A percentile compares a stretch with the other conserved stretches of the same genome.
Evolutionary conservation across 371 early-diverging fungal genomes (phyloP).

Genomic region (Actinomortierella ambigua): DNA sequence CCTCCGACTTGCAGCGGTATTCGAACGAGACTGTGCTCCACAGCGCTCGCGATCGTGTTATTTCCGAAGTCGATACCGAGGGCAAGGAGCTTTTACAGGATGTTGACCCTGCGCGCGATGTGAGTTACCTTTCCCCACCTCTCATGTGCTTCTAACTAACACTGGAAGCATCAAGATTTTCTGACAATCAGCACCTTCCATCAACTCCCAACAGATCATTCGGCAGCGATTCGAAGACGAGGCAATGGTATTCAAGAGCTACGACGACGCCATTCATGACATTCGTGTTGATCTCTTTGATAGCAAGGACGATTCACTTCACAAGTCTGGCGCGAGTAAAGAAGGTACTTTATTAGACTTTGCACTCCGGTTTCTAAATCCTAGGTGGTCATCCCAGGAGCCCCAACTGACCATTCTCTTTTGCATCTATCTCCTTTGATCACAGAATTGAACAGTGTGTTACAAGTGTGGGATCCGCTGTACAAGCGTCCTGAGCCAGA

Average conservation of each 20-base stretch:
- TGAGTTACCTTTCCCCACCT: constrained; percentile 10
- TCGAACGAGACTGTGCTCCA: constrained; percentile 47
- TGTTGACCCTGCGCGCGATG: constrained; percentile 45
- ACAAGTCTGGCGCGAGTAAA: constrained; percentile 1
- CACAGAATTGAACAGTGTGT: constrained; percentile 23
- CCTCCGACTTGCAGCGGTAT: constrained; percentile 44
- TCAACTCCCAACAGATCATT: constrained; percentile 34
- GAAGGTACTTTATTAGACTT: constrained; percentile 8
- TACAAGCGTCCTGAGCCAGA: constrained; percentile 36
- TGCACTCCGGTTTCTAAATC: constrained; percentile 2
- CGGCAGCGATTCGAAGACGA: constrained; percentile 52
- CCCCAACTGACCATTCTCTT: constrained; percentile 1
- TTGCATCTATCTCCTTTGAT: not conserved
- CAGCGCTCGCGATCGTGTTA: constrained; percentile 47
- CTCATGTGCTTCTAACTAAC: not conserved
- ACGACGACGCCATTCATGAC: constrained; percentile 52
- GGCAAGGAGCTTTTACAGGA: constrained; percentile 47
- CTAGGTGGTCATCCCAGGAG: too few relatives aligned
- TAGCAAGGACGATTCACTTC: not conserved
- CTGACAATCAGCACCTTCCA: not conserved
- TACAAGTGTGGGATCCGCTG: constrained; percentile 33
- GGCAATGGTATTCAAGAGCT: constrained; percentile 47
- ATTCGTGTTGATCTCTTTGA: constrained; percentile 46
- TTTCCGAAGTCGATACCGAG: constrained; percentile 46
- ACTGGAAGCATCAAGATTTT: not conserved